A percentile compares a stretch with the other conserved stretches of the same genome.
These are phyloP conservation scores for Eutrema japonicum DNA, from an alignment of 345 rosid genomes.

Conservation along the genomic window DNA sequence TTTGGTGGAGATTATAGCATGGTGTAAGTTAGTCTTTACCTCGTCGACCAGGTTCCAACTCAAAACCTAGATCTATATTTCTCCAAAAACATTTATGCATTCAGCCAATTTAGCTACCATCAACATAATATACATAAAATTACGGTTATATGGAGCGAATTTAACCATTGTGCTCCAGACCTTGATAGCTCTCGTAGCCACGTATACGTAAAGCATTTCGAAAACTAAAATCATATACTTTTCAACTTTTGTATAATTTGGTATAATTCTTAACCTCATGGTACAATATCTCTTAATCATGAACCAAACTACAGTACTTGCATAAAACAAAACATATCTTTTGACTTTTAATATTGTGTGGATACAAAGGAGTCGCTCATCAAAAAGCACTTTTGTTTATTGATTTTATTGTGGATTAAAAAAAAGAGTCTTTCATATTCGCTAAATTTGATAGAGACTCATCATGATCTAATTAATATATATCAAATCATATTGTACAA, in stretches of 20 bases:
- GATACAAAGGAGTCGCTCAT: conserved; percentile 2
- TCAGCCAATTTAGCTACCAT: neutral
- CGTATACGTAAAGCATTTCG: neutral
- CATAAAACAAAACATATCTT: neutral
- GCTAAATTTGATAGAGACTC: conserved; percentile 13
- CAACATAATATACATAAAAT: too few relatives aligned
- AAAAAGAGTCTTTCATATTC: neutral
- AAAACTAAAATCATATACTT: neutral
- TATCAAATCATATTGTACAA: conserved; percentile 1
- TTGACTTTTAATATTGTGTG: neutral
- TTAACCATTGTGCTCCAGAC: too few relatives aligned
- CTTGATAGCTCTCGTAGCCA: too few relatives aligned
- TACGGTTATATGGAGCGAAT: too few relatives aligned
- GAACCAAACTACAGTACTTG: neutral
- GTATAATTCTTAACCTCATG: neutral
- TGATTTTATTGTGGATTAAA: conserved; percentile 8
- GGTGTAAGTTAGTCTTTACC: too few relatives aligned
- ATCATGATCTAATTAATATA: too few relatives aligned
- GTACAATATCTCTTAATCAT: conserved; percentile 9
- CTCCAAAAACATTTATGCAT: neutral
- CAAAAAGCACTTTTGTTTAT: too few relatives aligned
- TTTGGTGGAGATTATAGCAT: too few relatives aligned
- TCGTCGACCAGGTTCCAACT: too few relatives aligned
- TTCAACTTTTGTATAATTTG: neutral
- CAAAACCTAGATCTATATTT: neutral